Conservation (phyloP, 164 flowering plant genomes). For the Brasenia schreberi region DNA sequence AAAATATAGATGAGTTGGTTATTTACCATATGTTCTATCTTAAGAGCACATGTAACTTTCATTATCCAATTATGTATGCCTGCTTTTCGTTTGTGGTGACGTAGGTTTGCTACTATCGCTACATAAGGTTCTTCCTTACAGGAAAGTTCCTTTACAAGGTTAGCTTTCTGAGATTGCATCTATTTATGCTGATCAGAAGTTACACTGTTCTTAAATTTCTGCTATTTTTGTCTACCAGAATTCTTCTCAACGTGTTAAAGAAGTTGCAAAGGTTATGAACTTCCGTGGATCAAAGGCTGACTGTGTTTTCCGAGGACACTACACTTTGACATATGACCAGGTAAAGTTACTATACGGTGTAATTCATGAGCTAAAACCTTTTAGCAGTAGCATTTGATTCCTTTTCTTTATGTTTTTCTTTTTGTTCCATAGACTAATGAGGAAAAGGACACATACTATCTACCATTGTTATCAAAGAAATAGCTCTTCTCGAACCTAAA, state of each 20-base stretch:
- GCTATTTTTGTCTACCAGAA: conserved; percentile 31
- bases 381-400: too few relatives aligned
- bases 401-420: too few relatives aligned
- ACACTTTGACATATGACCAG: conserved; percentile 74
- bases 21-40: too few relatives aligned
- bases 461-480: too few relatives aligned
- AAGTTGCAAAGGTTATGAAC: conserved; percentile 51
- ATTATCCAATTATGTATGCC: too few relatives aligned
- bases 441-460: too few relatives aligned
- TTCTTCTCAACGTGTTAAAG: conserved; percentile 81
- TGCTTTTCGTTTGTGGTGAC: conserved; percentile 4
- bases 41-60: too few relatives aligned
- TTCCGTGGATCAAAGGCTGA: conserved; percentile 60
- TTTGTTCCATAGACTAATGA: too few relatives aligned
- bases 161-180: background rate
- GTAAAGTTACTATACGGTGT: conserved; percentile 14
- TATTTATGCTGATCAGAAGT: background rate
- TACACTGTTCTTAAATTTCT: background rate
- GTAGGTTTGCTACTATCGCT: conserved; percentile 95
- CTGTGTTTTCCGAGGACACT: conserved; percentile 58
- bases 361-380: too few relatives aligned
- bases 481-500: too few relatives aligned
- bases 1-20: too few relatives aligned
- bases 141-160: conserved; percentile 96
- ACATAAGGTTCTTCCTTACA: conserved; percentile 74